These are phyloP conservation scores for Solanum arcanum DNA, from an alignment of 257 asterid genomes.

Conservation along the genomic window DNA sequence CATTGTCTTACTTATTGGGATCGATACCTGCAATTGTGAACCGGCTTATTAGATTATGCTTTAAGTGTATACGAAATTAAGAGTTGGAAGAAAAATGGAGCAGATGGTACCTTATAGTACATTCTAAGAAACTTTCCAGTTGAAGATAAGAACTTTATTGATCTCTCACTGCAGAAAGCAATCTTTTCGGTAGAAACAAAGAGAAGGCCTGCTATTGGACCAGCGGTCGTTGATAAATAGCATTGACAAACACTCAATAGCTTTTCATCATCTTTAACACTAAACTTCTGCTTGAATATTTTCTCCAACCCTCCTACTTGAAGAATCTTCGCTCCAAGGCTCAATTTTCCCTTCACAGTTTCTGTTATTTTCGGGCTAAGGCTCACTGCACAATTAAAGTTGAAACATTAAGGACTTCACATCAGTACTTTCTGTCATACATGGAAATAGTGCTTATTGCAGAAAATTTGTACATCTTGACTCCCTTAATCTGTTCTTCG, in stretches of 20 bases:
- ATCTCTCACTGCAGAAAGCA: constrained; percentile 42
- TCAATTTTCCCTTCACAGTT: constrained; percentile 35
- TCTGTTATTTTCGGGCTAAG: constrained; percentile 29
- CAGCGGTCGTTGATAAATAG: constrained; percentile 30
- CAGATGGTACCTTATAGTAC: constrained; percentile 21
- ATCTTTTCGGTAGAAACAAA: constrained; percentile 20
- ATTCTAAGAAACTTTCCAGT: constrained; percentile 17
- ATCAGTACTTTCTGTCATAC: background rate
- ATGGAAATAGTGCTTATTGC: background rate
- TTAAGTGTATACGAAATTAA: background rate
- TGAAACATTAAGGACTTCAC: background rate
- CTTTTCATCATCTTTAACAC: constrained; percentile 7
- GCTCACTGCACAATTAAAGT: constrained; percentile 16
- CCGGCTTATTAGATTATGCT: background rate
- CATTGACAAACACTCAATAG: constrained; percentile 27
- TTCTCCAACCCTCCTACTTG: constrained; percentile 2
- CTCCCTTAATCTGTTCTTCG: background rate
- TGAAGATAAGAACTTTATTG: constrained; percentile 25
- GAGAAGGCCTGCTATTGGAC: constrained; percentile 27
- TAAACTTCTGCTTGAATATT: constrained; percentile 4
- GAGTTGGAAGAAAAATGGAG: background rate
- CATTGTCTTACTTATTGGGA: constrained; percentile 13
- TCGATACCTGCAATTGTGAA: background rate
- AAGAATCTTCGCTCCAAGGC: constrained; percentile 25
- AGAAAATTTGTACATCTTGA: background rate